These are phyloP conservation scores for Diplodia mutila DNA, from an alignment of 2,329 filamentous ascomycete genomes.

Conservation along the genomic window DNA sequence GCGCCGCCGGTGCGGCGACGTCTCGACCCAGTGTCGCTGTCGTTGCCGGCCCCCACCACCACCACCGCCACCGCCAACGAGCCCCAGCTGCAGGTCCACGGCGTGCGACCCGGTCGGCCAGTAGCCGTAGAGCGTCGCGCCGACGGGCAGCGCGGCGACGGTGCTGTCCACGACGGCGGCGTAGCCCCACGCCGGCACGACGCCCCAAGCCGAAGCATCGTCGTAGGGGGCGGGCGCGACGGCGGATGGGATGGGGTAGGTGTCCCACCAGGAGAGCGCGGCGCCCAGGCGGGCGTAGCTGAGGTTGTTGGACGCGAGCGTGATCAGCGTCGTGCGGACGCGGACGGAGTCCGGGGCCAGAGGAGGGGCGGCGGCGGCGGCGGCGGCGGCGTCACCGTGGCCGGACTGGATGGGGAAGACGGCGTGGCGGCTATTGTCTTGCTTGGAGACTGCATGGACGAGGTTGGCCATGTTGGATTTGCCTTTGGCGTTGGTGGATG, in stretches of 20 bases:
- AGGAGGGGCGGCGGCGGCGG: not conserved
- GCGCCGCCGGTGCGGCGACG: slow-evolving; percentile 41
- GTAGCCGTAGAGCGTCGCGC: slow-evolving; percentile 49
- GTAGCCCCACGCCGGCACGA: slow-evolving; percentile 56
- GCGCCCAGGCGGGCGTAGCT: slow-evolving; percentile 35
- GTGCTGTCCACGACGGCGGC: slow-evolving; percentile 50
- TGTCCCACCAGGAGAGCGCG: slow-evolving; percentile 47
- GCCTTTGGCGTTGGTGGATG: not conserved
- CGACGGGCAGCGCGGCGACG: slow-evolving; percentile 38
- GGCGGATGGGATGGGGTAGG: slow-evolving; percentile 47
- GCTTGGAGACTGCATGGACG: slow-evolving; percentile 30
- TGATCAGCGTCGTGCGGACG: not conserved
- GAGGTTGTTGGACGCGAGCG: slow-evolving; percentile 31
- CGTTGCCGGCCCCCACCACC: slow-evolving; percentile 32
- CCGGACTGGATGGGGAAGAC: slow-evolving; percentile 23
- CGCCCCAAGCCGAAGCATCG: slow-evolving; percentile 48
- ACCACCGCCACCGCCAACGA: no score
- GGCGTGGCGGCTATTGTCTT: slow-evolving; percentile 17
- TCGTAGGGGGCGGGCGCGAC: slow-evolving; percentile 43
- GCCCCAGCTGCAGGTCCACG: slow-evolving; percentile 43
- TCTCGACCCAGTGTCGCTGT: slow-evolving; percentile 44
- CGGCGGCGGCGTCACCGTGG: no score
- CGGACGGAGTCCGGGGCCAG: slow-evolving; percentile 13
- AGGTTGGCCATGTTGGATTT: not conserved
- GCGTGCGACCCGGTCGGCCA: slow-evolving; percentile 48